A percentile compares a stretch with the other conserved stretches of the same genome.
Conservation (phyloP, 2,329 filamentous ascomycete species). For the Ilyonectria robusta region DNA sequence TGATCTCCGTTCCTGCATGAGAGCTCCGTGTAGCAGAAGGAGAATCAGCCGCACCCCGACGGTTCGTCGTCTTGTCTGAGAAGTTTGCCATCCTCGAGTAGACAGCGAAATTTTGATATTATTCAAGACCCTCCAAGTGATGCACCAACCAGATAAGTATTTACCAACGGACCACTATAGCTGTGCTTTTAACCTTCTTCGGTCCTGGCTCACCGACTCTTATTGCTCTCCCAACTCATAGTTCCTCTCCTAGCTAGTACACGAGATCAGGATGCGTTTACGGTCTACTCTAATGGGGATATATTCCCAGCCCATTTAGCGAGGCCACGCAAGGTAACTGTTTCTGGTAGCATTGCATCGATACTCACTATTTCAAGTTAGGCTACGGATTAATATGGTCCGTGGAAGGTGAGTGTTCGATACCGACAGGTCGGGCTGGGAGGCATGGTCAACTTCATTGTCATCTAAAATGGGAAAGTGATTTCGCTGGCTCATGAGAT, state of each 20-base stretch:
- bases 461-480: too few relatives aligned
- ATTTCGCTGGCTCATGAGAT: too few relatives aligned
- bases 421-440: not conserved
- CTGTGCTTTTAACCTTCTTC: not conserved
- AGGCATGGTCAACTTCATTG: too few relatives aligned
- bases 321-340: not conserved
- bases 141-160: too few relatives aligned
- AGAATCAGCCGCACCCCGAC: not conserved
- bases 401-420: not conserved
- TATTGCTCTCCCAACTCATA: not conserved
- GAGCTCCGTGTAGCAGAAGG: not conserved
- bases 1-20: not conserved
- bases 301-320: not conserved
- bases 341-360: not conserved
- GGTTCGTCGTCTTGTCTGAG: not conserved
- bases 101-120: too few relatives aligned
- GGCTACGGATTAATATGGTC: not conserved
- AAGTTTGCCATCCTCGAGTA: not conserved
- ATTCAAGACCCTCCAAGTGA: too few relatives aligned
- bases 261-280: not conserved
- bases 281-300: not conserved
- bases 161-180: too few relatives aligned
- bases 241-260: not conserved
- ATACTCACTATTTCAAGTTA: not conserved
- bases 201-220: not conserved